Evolutionary conservation across 2,329 filamentous ascomycete genomes (phyloP).

Genomic region (Gliomastix tumulicola): DNA sequence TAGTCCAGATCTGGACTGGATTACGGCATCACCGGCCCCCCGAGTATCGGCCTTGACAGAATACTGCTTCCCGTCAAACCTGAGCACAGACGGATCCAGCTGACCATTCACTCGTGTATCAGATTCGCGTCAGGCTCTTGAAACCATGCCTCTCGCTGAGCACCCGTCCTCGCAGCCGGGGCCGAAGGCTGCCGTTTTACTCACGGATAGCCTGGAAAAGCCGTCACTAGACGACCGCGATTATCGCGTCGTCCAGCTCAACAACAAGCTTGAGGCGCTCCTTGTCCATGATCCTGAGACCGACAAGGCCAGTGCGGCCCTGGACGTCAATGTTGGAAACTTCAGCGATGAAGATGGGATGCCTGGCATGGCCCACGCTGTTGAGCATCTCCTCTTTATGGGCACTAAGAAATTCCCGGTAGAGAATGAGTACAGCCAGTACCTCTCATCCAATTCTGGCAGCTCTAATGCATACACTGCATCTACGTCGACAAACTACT

Average conservation of each 20-base stretch:
- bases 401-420: slow-evolving; percentile 95
- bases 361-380: slow-evolving; percentile 91
- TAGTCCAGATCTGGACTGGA: too few species aligned
- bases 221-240: slow-evolving; percentile 78
- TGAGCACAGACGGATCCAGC: too few species aligned
- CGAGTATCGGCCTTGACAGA: too few species aligned
- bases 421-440: slow-evolving; percentile 94
- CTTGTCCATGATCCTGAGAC: slow-evolving; percentile 91
- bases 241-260: slow-evolving; percentile 79
- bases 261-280: slow-evolving; percentile 83
- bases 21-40: too few species aligned
- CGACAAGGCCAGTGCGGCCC: slow-evolving; percentile 91
- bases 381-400: slow-evolving; percentile 97
- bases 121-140: too few species aligned
- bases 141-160: slow-evolving; percentile 21
- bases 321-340: slow-evolving; percentile 93
- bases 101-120: not conserved
- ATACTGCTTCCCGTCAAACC: too few species aligned
- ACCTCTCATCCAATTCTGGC: slow-evolving; percentile 82
- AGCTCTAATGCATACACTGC: slow-evolving; percentile 94
- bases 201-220: slow-evolving; percentile 72
- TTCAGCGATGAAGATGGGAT: slow-evolving; percentile 89
- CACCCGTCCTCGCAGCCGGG: slow-evolving; percentile 23
- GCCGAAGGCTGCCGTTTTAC: slow-evolving; percentile 21
- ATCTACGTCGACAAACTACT: slow-evolving; percentile 92